These are phyloP conservation scores for Colletotrichum scovillei DNA, from an alignment of 2,329 filamentous ascomycete genomes.

Conservation along the genomic window DNA sequence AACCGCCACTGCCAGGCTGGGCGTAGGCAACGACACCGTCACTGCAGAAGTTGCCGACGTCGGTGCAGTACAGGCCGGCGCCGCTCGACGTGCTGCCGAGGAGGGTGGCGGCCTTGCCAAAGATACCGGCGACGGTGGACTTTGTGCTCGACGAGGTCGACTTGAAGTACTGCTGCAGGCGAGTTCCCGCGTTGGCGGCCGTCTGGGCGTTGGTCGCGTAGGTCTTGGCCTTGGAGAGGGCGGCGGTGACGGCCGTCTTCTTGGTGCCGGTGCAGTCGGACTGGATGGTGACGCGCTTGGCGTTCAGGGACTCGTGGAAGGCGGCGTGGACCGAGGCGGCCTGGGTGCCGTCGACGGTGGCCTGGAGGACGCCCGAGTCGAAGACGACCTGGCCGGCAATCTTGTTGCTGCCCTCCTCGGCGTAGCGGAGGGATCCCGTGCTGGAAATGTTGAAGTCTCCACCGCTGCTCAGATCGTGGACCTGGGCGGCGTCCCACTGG, in stretches of 20 bases:
- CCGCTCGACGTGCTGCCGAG: constrained; percentile 54
- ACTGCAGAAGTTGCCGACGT: constrained; percentile 58
- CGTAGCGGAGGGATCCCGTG: constrained; percentile 63
- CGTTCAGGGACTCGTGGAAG: constrained; percentile 48
- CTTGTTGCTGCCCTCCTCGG: constrained; percentile 57
- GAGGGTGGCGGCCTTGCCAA: constrained; percentile 58
- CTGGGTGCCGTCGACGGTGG: constrained; percentile 64
- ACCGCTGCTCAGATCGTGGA: constrained; percentile 50
- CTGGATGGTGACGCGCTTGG: constrained; percentile 50
- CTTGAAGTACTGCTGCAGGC: constrained; percentile 65
- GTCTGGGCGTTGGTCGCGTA: not conserved
- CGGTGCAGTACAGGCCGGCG: constrained; percentile 63
- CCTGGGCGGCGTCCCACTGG: constrained; percentile 61
- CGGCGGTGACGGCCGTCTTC: not conserved
- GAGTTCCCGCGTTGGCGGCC: not conserved
- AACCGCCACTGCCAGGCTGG: constrained; percentile 48
- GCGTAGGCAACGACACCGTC: no score
- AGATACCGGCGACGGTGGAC: constrained; percentile 58
- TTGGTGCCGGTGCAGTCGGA: constrained; percentile 15
- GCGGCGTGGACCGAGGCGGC: constrained; percentile 60
- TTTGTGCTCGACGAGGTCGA: constrained; percentile 53
- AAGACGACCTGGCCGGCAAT: constrained; percentile 63
- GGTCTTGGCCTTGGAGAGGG: constrained; percentile 37
- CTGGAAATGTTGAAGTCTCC: not conserved
- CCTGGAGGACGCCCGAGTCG: constrained; percentile 64